Evolutionary conservation across 192 early-diverging fungal species (phyloP), one percentile per base, ranked within the genome.

Genomic region (Coemansia sp.): DNA sequence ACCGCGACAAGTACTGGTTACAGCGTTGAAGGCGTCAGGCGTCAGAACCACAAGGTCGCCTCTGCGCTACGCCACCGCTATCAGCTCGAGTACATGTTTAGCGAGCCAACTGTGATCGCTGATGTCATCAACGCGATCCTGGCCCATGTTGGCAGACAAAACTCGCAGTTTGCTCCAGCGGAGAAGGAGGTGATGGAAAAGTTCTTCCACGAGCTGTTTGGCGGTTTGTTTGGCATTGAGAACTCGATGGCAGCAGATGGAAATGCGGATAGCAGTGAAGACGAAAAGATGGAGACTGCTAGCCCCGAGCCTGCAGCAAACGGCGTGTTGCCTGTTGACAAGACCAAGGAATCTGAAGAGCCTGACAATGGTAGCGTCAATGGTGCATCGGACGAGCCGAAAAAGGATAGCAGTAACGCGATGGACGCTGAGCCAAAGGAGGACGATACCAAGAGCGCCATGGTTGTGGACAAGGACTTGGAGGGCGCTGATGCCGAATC

Each of bases 41-140:
- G 74, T 62, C 62, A 73, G 68, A 80, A 66, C 49, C 75, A 65
- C 46, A 69, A 69, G 71, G 73, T 73, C 9, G 74, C 82, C 9
- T 57, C 71, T 15, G 76, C 83, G n/a, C 69, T 80, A 42, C 70
- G 74, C 46, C 83, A 75, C 32, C 79, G 86, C 5, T 89, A 94
- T 65, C 96, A 97, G 71, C 87, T 94, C 46, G 89, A 93, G 62
- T 94, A 91, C 65, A 53, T 57, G 13, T 92, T 96, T 65, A 83
- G 85, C 11, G 93, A 96, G 59, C 59, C 74, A 2, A 83, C 84
- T 3, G 81, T 96, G 4, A 92, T 97, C 65, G 82, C 86, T 29
- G 91, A 97, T 61, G 88, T 91, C 35, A 87, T 87, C 43, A 89
- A 86, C 25, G 72, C 96, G 11, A 78, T 97, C 8, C 81, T 90